Percentiles rank a stretch among this genome's conserved stretches.
These are phyloP conservation scores for Phaeotremella skinneri DNA, from an alignment of 768 basidiomycete species.

Conservation along the genomic window DNA sequence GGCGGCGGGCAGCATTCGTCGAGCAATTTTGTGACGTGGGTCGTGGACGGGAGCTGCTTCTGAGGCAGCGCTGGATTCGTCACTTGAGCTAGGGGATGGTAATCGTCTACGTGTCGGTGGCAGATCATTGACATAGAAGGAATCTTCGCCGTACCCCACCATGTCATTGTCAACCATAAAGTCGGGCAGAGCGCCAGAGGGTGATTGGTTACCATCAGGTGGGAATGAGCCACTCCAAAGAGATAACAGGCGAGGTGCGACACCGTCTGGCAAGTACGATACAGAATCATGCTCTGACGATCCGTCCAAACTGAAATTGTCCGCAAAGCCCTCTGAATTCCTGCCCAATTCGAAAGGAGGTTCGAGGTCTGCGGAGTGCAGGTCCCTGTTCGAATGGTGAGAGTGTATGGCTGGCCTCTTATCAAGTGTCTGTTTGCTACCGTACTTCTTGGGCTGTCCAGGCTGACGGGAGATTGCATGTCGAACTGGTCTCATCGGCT, in stretches of 20 bases:
- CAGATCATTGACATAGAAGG: slow-evolving; percentile 22
- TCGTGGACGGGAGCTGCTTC: slow-evolving; percentile 10
- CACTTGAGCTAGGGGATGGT: background rate
- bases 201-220: background rate
- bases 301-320: too few species aligned
- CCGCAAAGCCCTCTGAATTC: too few species aligned
- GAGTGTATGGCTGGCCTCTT: background rate
- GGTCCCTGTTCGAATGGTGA: background rate
- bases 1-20: slow-evolving; percentile 59
- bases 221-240: slow-evolving; percentile 10
- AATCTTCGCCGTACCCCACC: slow-evolving; percentile 1
- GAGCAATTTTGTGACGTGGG: slow-evolving; percentile 33
- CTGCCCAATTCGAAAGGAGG: too few species aligned
- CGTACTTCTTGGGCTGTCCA: background rate
- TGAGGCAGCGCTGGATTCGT: slow-evolving; percentile 9
- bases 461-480: background rate
- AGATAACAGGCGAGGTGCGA: too few species aligned
- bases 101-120: slow-evolving; percentile 5
- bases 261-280: too few species aligned
- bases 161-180: background rate
- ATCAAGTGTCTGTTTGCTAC: background rate
- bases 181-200: background rate
- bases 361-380: background rate
- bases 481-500: too few species aligned
- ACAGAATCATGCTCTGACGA: too few species aligned